Conservation (phyloP, 305 asterid genomes). For the Euphrasia arctica region DNA sequence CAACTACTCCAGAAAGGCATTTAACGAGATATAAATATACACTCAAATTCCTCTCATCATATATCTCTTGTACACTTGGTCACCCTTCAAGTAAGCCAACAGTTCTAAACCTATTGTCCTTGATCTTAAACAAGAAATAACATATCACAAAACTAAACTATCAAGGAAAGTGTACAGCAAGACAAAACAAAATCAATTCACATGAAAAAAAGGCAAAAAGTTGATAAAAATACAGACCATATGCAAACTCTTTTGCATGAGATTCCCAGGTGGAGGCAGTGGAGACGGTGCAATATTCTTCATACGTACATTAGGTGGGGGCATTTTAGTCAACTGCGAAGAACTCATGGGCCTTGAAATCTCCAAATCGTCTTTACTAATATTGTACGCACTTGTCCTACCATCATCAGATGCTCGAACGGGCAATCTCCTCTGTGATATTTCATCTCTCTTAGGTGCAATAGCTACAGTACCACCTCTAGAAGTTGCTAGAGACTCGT, state of each 20-base stretch:
- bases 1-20: conserved; percentile 15
- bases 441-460: conserved; percentile 63
- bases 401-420: conserved; percentile 49
- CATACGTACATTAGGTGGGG: conserved; percentile 53
- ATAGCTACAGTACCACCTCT: conserved; percentile 44
- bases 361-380: conserved; percentile 51
- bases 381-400: conserved; percentile 39
- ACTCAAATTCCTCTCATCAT: no score
- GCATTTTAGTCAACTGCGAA: conserved; percentile 40
- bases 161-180: conserved; percentile 14
- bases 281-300: conserved; percentile 42
- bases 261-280: conserved; percentile 44
- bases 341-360: conserved; percentile 52
- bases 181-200: conserved; percentile 13
- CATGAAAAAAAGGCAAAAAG: conserved; percentile 9
- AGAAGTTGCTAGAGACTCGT: conserved; percentile 42
- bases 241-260: conserved; percentile 49
- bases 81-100: no score
- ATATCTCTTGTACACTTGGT: no score
- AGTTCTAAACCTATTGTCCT: no score
- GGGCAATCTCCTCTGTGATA: conserved; percentile 41
- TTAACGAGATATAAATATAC: conserved; percentile 1
- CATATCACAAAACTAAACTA: conserved; percentile 8
- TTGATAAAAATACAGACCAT: conserved; percentile 39
- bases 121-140: no score